Base-by-base conservation (phyloP, 1,284 basidiomycete genomes). In the Thelephora terrestris region DNA sequence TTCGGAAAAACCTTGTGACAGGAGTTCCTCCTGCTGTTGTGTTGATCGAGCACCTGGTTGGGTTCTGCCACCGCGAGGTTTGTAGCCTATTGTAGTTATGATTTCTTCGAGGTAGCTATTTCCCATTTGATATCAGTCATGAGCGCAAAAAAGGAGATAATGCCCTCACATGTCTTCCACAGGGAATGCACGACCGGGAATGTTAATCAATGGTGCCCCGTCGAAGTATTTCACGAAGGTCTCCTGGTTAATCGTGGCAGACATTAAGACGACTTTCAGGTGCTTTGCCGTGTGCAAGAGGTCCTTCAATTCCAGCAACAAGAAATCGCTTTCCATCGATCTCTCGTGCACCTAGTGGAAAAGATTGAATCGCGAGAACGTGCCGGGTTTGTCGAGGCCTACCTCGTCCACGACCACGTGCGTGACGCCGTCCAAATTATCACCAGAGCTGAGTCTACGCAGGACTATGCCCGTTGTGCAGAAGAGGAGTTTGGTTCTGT, bases 361-460 rank as follows among this genome's bases (percentile, higher is more conserved):
- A 42, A 18, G 12, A 16, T 21, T 47, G 20, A 29, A 46, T 38
- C 43, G 45, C 17, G 27, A 43, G 40, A 3, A 27, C n/a, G 42
- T 25, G 47, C 16, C 14, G 39, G 25, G 18, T 16, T 16, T 4
- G 16, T 23, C 52, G 50, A 25, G 50, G 52, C 61, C 36, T 53
- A 88, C 90, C 73, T 97, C 93, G 58, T 97, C 94, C 12, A 97
- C 89, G 42, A 97, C 71, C 27, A 97, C 74, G 66, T 96, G 93
- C 5, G 85, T 86, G 44, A 94, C 76, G 43, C 78, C 75, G 23
- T 73, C 63, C 16, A 97, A 67, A 47, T 76, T 76, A 36, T 89
- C 79, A 43, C 91, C 91, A 10, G 73, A 72, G n/a, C 80, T 78
- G 6, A 97, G 67, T 12, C 91, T 76, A 48, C 91, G 74, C 29